These are phyloP conservation scores for Diophrys appendiculata DNA, from an alignment of 73 alveolate genomes.

Conservation along the genomic window DNA sequence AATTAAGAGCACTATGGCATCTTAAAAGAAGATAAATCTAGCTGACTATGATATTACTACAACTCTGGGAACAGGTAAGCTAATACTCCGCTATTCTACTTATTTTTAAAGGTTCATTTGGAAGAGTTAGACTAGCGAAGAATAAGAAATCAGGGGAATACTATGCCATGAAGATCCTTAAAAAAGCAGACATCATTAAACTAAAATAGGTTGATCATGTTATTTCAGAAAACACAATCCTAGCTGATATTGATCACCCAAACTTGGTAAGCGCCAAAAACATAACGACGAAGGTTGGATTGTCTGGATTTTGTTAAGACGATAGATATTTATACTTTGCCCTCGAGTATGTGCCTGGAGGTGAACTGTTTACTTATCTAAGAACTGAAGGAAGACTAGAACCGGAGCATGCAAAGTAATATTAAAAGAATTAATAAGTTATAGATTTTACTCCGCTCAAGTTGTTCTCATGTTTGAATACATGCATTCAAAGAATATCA, in stretches of 20 bases:
- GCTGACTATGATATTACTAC: slow-evolving; percentile 80
- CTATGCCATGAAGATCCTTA: slow-evolving; percentile 90
- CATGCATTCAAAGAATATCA: slow-evolving; percentile 29
- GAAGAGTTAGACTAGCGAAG: slow-evolving; percentile 90
- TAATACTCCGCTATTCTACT: neutral
- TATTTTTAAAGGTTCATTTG: slow-evolving; percentile 79
- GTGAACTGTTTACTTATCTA: slow-evolving; percentile 81
- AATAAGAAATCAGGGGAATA: slow-evolving; percentile 69
- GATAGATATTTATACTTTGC: slow-evolving; percentile 68
- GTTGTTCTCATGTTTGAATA: slow-evolving; percentile 14
- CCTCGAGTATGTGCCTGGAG: slow-evolving; percentile 83
- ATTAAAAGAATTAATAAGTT: too few relatives aligned
- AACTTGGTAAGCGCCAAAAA: slow-evolving; percentile 58
- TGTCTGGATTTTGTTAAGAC: slow-evolving; percentile 79
- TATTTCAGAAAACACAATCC: slow-evolving; percentile 90
- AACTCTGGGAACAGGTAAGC: slow-evolving; percentile 92
- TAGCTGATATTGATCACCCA: slow-evolving; percentile 92
- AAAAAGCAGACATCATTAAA: slow-evolving; percentile 90
- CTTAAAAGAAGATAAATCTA: slow-evolving; percentile 42
- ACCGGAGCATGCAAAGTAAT: slow-evolving; percentile 58
- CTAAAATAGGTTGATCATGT: slow-evolving; percentile 95
- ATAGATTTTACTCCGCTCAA: slow-evolving; percentile 61
- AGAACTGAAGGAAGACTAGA: slow-evolving; percentile 75
- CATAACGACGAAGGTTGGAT: slow-evolving; percentile 42
- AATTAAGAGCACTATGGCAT: slow-evolving; percentile 30